Evolutionary conservation across 768 basidiomycete species (phyloP).

Genomic region (Amanita exitialis): DNA sequence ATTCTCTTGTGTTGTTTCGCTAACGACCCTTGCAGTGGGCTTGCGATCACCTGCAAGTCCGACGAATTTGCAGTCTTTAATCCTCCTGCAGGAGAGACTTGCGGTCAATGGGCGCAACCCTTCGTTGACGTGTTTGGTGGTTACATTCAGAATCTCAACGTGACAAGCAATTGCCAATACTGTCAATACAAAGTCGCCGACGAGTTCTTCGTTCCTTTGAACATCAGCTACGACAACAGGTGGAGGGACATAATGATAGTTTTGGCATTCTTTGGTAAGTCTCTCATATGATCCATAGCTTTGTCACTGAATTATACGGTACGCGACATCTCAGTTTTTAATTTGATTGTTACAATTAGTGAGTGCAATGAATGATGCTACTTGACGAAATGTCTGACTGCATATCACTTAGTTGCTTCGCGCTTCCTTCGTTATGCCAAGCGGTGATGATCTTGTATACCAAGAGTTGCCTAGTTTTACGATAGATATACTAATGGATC

Average conservation of each 20-base stretch:
- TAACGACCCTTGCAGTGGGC: conserved; percentile 31
- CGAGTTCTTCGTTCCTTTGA: conserved; percentile 59
- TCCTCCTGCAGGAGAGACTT: conserved; percentile 69
- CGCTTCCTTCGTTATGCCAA: conserved; percentile 65
- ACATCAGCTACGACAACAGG: conserved; percentile 48
- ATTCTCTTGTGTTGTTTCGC: neutral
- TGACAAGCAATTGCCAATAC: conserved; percentile 55
- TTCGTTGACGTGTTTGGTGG: conserved; percentile 60
- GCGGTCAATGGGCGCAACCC: conserved; percentile 55
- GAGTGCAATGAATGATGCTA: conserved; percentile 8
- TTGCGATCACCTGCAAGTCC: conserved; percentile 49
- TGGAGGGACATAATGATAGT: conserved; percentile 67
- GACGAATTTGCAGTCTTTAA: conserved; percentile 67
- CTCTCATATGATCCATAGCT: neutral
- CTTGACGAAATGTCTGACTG: neutral
- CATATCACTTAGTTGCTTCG: conserved; percentile 41
- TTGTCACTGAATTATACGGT: neutral
- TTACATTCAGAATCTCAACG: conserved; percentile 61
- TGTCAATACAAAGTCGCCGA: conserved; percentile 64
- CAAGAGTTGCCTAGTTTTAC: too few species aligned
- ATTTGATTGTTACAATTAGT: conserved; percentile 50
- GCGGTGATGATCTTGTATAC: conserved; percentile 18
- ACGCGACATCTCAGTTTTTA: conserved; percentile 39
- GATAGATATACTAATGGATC: too few species aligned
- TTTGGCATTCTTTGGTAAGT: conserved; percentile 49